Conservation (phyloP, 1,139 yeast genomes). For the Lodderomyces theae region DNA sequence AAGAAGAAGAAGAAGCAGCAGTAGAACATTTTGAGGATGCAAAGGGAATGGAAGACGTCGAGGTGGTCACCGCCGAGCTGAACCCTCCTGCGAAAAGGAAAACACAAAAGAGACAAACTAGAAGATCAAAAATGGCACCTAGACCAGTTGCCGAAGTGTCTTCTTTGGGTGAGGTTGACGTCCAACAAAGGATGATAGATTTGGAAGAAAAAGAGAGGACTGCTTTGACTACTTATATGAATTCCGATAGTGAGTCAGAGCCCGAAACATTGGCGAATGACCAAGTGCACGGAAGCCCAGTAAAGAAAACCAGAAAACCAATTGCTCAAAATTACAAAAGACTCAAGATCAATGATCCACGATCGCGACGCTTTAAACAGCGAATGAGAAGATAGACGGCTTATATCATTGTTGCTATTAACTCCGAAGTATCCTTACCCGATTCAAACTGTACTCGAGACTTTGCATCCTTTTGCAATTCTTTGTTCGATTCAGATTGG, state of each 20-base stretch:
- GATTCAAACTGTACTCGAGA: slow-evolving; percentile 21
- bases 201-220: slow-evolving; percentile 26
- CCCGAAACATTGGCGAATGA: slow-evolving; percentile 23
- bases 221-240: slow-evolving; percentile 22
- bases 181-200: slow-evolving; percentile 39
- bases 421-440: slow-evolving; percentile 12
- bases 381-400: slow-evolving; percentile 14
- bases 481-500: background rate
- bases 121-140: slow-evolving; percentile 58
- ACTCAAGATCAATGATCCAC: slow-evolving; percentile 39
- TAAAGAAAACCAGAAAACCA: slow-evolving; percentile 27
- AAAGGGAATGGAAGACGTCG: slow-evolving; percentile 12
- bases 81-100: slow-evolving; percentile 28
- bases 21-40: slow-evolving; percentile 18
- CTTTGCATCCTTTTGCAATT: slow-evolving; percentile 4
- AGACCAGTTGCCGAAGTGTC: slow-evolving; percentile 21
- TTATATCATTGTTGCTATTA: slow-evolving; percentile 14
- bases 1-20: slow-evolving; percentile 8
- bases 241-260: slow-evolving; percentile 17
- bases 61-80: slow-evolving; percentile 15
- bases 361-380: slow-evolving; percentile 16
- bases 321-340: slow-evolving; percentile 40
- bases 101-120: slow-evolving; percentile 62
- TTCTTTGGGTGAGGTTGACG: slow-evolving; percentile 33
- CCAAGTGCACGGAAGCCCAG: slow-evolving; percentile 12